Conservation (phyloP, 2,329 filamentous ascomycete genomes). For the Penicillium frequentans region DNA sequence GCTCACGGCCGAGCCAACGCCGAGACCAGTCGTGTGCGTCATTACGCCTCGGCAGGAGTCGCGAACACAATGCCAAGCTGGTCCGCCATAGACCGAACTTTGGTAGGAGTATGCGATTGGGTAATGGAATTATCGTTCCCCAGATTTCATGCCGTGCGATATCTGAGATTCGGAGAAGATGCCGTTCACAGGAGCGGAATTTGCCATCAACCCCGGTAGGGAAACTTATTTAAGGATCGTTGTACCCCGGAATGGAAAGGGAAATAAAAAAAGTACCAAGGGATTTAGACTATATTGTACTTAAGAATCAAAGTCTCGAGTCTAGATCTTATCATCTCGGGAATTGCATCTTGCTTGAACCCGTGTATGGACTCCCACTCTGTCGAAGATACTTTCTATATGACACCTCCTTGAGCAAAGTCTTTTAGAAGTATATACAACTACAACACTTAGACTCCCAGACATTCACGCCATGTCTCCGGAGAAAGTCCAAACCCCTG, state of each 20-base stretch:
- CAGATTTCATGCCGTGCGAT: conserved; percentile 9
- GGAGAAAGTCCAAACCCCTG: conserved; percentile 14
- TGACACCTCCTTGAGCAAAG: conserved; percentile 31
- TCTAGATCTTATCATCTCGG: conserved; percentile 9
- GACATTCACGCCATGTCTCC: conserved; percentile 17
- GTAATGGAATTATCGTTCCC: conserved; percentile 7
- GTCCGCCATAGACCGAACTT: conserved; percentile 8
- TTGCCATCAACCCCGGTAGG: conserved; percentile 14
- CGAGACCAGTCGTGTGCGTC: conserved; percentile 26
- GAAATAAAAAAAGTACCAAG: conserved; percentile 1
- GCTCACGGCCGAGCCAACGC: conserved; percentile 13
- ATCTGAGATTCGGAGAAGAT: conserved; percentile 4
- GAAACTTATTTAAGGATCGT: conserved; percentile 18
- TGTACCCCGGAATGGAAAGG: conserved; percentile 1
- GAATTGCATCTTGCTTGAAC: conserved; percentile 7
- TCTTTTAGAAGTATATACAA: conserved; percentile 14
- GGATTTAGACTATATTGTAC: conserved; percentile 7
- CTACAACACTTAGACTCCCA: neutral
- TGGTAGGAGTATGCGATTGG: conserved; percentile 15
- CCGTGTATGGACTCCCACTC: conserved; percentile 36
- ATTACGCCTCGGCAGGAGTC: conserved; percentile 6
- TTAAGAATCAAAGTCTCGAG: conserved; percentile 9
- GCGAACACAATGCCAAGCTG: conserved; percentile 13
- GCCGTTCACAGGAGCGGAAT: neutral
- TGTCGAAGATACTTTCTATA: conserved; percentile 32